Evolutionary conservation across 192 early-diverging fungal species (phyloP), one percentile per base, ranked within the genome.

Genomic region (Umbelopsis sp.): DNA sequence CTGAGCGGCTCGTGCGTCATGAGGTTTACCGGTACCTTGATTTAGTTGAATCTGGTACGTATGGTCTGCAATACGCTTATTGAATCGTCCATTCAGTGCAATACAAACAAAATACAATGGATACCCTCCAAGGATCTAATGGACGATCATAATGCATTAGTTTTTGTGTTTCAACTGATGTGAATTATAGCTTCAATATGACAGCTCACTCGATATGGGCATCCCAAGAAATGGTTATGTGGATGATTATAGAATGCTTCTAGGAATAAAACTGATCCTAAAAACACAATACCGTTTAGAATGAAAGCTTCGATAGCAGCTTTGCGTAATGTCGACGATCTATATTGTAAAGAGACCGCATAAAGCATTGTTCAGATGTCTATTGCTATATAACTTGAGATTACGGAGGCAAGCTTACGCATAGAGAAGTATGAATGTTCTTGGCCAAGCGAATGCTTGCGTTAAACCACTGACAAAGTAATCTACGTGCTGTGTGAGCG

Each of bases 381-480:
- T 51, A 10, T 22, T 26, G 2, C 16, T 25, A 14, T 44, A 1
- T n/a, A 47, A 25, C 26, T 12, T 51, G 16, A 24, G 12, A 26
- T 25, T 14, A 38, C 24, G 25, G 11, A 2, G 14, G 21, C 9
- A n/a, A 25, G n/a, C 52, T 78, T 74, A 66, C 76, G 71, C 69
- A 45, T 70, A 74, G 20, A 78, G 51, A 16, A 78, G 71, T 20
- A 74, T 70, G 70, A 74, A 36, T 11, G 72, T 73, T n/a, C 68
- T 51, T 38, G 71, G 68, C 76, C 76, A 78, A 51, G 73, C 73
- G 32, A 71, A 78, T 0, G 76, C 71, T 21, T 69, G 65, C 36
- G 38, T 25, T 16, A 78, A 20, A 22, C 76, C 76, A 68, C 53
- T 70, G 10, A 74, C 21, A 71, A 74, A 78, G 47, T 78, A 68